Base-by-base conservation (phyloP, 1,139 yeast species). In the Suhomyces panamericanus region DNA sequence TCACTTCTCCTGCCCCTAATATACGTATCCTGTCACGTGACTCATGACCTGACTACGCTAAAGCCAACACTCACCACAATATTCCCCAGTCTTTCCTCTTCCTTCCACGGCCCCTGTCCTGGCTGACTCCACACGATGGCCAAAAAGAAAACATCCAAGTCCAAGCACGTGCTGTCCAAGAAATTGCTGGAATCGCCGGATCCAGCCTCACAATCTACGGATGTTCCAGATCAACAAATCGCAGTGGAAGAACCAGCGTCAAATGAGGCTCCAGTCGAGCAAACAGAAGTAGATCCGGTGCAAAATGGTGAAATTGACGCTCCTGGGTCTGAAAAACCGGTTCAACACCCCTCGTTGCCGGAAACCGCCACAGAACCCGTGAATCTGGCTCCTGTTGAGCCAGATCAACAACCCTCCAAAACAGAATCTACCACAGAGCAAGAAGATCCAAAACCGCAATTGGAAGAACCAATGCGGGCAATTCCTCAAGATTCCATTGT, bases 81-180 rank as follows among this genome's bases (percentile, higher is more conserved):
- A 4, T 6, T 20, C 35, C 13, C 26, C 22, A 14, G 6, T 12
- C 29, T 11, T 26, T 26, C 29, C 24, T 20, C 24, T 20, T 20
- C 24, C 24, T 20, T 5, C 9, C 5, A 20, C 29, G 29, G 29
- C n/a, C 29, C 29, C n/a, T 20, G 35, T 34, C 3, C 29, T 3
- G 16, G 16, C 15, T 10, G 28, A 11, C 8, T 20, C 36, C 4
- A 12, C 36, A 32, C 34, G 31, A 46, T 46, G 49, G 49, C 49
- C 24, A 46, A 46, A 35, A 46, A 46, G 44, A 46, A 40, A 36
- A 32, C 26, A 27, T 32, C 32, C 34, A 46, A 40, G 39, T 13
- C 20, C 12, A 40, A 35, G 39, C 24, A 20, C 24, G 24, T 20
- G 24, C 24, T 4, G 24, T 4, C 24, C 24, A 20, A 20, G 24